Conservation (phyloP, 1,284 basidiomycete species). For the Grifola frondosa region DNA sequence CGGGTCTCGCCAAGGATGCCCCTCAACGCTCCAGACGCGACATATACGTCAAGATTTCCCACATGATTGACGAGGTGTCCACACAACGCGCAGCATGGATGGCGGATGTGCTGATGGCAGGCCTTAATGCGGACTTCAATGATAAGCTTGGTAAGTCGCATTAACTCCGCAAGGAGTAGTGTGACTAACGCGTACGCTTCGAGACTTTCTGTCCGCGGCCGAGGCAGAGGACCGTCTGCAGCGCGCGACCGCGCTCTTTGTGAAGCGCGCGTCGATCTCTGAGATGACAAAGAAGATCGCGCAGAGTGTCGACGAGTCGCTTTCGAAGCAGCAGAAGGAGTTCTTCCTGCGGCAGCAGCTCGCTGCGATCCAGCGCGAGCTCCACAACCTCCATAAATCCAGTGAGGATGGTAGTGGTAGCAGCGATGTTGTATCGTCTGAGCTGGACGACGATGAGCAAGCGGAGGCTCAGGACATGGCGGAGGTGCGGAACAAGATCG, state of each 20-base stretch:
- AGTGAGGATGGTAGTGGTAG: slow-evolving; percentile 18
- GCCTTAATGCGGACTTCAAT: slow-evolving; percentile 58
- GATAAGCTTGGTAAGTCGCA: slow-evolving; percentile 64
- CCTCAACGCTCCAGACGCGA: slow-evolving; percentile 56
- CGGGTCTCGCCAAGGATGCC: slow-evolving; percentile 62
- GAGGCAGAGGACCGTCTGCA: slow-evolving; percentile 59
- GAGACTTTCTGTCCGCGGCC: slow-evolving; percentile 59
- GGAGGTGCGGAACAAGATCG: slow-evolving; percentile 77
- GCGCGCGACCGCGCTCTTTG: slow-evolving; percentile 64
- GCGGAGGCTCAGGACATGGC: slow-evolving; percentile 78
- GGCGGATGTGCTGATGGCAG: slow-evolving; percentile 70
- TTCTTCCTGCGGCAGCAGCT: slow-evolving; percentile 85
- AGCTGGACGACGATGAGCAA: slow-evolving; percentile 72
- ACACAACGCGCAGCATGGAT: slow-evolving; percentile 64
- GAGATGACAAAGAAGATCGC: slow-evolving; percentile 79
- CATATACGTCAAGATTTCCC: slow-evolving; percentile 61
- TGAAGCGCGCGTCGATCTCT: slow-evolving; percentile 70
- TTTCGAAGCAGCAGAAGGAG: slow-evolving; percentile 81
- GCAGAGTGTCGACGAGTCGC: slow-evolving; percentile 72
- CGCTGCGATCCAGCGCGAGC: slow-evolving; percentile 85
- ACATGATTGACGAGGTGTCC: slow-evolving; percentile 63
- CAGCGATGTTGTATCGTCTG: too few species aligned
- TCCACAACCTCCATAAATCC: slow-evolving; percentile 56
- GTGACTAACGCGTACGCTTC: not conserved
- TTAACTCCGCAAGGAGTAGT: too few species aligned